A percentile compares a stretch with the other conserved stretches of the same genome.
phyloP scores from a whole-genome alignment of 192 early-diverging fungal species.

The Gryganskiella cystojenkinii region DNA sequence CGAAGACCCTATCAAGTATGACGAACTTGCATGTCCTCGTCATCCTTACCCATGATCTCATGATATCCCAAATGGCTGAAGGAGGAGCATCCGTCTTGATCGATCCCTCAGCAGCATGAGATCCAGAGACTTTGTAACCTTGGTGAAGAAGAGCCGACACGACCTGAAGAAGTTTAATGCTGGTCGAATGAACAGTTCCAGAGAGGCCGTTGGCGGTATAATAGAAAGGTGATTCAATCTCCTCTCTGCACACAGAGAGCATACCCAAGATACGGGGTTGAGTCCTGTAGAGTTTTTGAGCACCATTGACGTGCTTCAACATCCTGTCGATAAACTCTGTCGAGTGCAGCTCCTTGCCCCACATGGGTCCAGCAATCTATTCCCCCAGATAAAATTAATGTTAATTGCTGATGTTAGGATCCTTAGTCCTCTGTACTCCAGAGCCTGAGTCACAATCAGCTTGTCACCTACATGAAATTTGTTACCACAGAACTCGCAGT shows the following conservation, averaged over 20 bases:
- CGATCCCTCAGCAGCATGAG: conserved; percentile 81
- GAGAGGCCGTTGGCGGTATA: conserved; percentile 78
- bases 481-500: conserved; percentile 82
- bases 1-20: too few relatives aligned
- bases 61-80: conserved; percentile 91
- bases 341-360: conserved; percentile 87
- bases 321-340: conserved; percentile 84
- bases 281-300: conserved; percentile 78
- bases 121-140: conserved; percentile 88
- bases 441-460: too few relatives aligned
- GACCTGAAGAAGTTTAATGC: conserved; percentile 65
- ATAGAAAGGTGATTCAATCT: conserved; percentile 82
- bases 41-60: conserved; percentile 85
- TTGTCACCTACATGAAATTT: conserved; percentile 68
- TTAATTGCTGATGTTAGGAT: conserved; percentile 4
- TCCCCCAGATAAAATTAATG: neutral
- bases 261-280: conserved; percentile 92
- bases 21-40: too few relatives aligned
- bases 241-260: conserved; percentile 78
- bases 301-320: conserved; percentile 75
- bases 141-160: conserved; percentile 91
- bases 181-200: conserved; percentile 76
- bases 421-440: too few relatives aligned
- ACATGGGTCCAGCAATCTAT: conserved; percentile 94
- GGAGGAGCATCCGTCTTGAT: conserved; percentile 96